Evolutionary conservation across 1,284 basidiomycete genomes (phyloP).

Genomic region (Austroboletus novae-zelandiae): DNA sequence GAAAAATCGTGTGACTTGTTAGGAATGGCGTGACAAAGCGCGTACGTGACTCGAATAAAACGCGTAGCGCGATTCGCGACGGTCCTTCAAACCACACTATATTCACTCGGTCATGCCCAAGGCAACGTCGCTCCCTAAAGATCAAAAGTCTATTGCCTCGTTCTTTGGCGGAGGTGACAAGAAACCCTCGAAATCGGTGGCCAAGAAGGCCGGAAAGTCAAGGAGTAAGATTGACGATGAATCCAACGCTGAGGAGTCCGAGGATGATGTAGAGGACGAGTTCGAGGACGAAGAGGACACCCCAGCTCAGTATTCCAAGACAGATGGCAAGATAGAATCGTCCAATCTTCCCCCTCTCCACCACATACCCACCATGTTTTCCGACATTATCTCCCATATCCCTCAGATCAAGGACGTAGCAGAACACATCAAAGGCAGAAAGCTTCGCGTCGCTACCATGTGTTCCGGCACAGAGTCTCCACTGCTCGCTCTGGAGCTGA

Average conservation of each 20-base stretch:
- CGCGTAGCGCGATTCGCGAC: conserved; percentile 12
- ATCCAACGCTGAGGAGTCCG: conserved; percentile 16
- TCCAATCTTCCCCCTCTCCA: conserved; percentile 79
- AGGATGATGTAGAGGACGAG: conserved; percentile 26
- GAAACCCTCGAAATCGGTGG: conserved; percentile 15
- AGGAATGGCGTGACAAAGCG: conserved; percentile 26
- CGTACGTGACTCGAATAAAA: conserved; percentile 30
- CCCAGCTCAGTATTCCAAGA: conserved; percentile 36
- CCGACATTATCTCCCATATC: conserved; percentile 75
- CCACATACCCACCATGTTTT: conserved; percentile 82
- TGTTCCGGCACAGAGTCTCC: conserved; percentile 97
- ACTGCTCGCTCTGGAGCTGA: conserved; percentile 84
- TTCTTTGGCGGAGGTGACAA: conserved; percentile 45
- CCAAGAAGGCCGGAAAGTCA: conserved; percentile 29
- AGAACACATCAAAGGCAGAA: conserved; percentile 73
- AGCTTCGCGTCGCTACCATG: conserved; percentile 94
- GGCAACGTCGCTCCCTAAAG: conserved; percentile 37
- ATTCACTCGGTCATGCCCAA: conserved; percentile 45
- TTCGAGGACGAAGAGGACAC: conserved; percentile 29
- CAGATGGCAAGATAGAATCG: conserved; percentile 43
- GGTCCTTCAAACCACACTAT: neutral
- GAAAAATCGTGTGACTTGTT: conserved; percentile 17
- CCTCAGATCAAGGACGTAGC: conserved; percentile 69
- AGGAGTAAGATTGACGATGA: conserved; percentile 30
- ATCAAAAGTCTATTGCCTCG: conserved; percentile 52